These are phyloP conservation scores for Penicillium ucsense DNA, from an alignment of 495 filamentous ascomycete species.

Conservation along the genomic window DNA sequence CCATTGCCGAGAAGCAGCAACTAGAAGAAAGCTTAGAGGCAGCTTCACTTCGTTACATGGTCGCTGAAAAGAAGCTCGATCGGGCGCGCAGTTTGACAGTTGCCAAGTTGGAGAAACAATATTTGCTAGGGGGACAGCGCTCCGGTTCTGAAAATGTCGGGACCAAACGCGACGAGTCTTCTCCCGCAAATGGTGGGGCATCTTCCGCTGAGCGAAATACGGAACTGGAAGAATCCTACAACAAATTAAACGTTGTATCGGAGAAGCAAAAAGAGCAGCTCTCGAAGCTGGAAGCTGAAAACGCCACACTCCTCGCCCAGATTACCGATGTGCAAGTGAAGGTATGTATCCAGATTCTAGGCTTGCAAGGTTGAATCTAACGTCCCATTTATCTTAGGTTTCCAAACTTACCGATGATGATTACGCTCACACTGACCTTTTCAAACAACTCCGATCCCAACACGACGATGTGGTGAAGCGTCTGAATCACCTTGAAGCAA, in stretches of 20 bases:
- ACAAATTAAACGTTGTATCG: slow-evolving; percentile 61
- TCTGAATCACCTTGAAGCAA: slow-evolving; percentile 84
- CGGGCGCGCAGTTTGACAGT: slow-evolving; percentile 77
- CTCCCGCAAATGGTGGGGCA: slow-evolving; percentile 46
- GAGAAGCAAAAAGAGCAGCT: slow-evolving; percentile 82
- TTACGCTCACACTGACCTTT: slow-evolving; percentile 82
- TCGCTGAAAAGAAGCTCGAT: slow-evolving; percentile 89
- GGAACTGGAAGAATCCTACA: slow-evolving; percentile 58
- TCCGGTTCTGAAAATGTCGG: slow-evolving; percentile 40
- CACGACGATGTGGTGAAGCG: slow-evolving; percentile 87
- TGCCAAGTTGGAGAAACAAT: slow-evolving; percentile 87
- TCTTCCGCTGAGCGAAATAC: slow-evolving; percentile 38
- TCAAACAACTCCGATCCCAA: slow-evolving; percentile 81
- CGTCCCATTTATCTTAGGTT: slow-evolving; percentile 19
- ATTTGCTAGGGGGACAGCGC: slow-evolving; percentile 53
- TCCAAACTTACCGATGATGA: slow-evolving; percentile 82
- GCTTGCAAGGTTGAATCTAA: slow-evolving; percentile 43
- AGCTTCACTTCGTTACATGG: slow-evolving; percentile 83
- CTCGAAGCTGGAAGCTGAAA: slow-evolving; percentile 65
- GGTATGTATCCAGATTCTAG: slow-evolving; percentile 25
- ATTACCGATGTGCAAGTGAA: slow-evolving; percentile 61
- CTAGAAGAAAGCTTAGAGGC: slow-evolving; percentile 73
- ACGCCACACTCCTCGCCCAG: slow-evolving; percentile 67
- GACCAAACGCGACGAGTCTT: slow-evolving; percentile 43
- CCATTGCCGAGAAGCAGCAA: slow-evolving; percentile 70